A percentile compares a stretch with the other conserved stretches of the same genome.
Evolutionary conservation across 306 rosid genomes (phyloP).

Genomic region (Glycine soja): DNA sequence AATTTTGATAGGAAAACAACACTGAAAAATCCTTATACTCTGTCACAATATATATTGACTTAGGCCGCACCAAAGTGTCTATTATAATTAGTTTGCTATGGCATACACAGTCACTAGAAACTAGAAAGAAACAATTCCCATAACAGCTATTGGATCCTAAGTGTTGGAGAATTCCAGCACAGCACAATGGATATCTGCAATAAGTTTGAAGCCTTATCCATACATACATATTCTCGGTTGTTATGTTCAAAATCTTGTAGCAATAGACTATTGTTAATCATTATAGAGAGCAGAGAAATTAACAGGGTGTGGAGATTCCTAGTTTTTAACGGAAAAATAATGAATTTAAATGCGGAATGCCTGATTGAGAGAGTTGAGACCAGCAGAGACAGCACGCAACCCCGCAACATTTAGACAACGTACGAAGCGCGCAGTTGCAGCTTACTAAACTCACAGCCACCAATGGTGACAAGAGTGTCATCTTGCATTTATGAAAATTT

Average conservation of each 20-base stretch:
- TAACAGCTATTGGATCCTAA: no score
- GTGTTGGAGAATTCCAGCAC: no score
- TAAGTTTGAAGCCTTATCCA: background rate
- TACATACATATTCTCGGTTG: background rate
- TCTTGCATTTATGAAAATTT: conserved; percentile 41
- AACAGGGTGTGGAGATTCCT: background rate
- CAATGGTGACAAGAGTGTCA: conserved; percentile 16
- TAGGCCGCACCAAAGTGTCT: no score
- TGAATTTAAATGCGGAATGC: background rate
- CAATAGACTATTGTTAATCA: background rate
- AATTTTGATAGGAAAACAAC: no score
- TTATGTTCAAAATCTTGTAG: background rate
- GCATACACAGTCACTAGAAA: no score
- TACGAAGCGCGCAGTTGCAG: conserved; percentile 1
- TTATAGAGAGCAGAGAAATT: background rate
- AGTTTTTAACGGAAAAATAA: background rate
- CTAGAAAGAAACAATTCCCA: no score
- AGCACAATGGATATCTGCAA: no score
- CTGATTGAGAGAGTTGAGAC: background rate
- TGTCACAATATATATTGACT: no score
- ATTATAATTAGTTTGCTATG: no score
- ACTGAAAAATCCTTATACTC: no score
- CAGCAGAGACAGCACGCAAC: background rate
- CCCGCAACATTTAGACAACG: background rate
- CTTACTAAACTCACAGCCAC: background rate